A percentile compares a stretch with the other conserved stretches of the same genome.
These are phyloP conservation scores for Firmiana major DNA, from an alignment of 345 rosid species.

Conservation along the genomic window DNA sequence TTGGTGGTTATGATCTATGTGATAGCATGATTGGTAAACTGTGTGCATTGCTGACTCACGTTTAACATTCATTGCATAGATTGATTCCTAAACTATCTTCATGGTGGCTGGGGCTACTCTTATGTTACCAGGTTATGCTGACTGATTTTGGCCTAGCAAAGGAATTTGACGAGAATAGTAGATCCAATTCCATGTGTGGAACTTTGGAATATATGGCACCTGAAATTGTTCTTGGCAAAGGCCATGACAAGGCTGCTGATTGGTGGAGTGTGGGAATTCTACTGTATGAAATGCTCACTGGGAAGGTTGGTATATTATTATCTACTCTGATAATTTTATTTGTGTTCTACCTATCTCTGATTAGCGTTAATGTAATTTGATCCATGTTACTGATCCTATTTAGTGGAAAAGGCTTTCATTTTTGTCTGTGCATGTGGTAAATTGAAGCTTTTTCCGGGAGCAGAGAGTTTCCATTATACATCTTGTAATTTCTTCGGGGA, in stretches of 20 bases:
- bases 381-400: neutral
- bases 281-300: slow-evolving; percentile 92
- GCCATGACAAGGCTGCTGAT: slow-evolving; percentile 93
- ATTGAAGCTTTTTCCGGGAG: neutral
- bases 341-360: neutral
- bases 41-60: neutral
- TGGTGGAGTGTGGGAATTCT: slow-evolving; percentile 99
- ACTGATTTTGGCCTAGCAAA: slow-evolving; percentile 97
- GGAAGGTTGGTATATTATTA: slow-evolving; percentile 19
- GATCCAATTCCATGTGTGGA: slow-evolving; percentile 96
- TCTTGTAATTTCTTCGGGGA: neutral
- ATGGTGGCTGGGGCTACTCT: neutral
- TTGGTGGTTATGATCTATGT: neutral
- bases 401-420: neutral
- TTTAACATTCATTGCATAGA: neutral
- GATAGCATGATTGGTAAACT: neutral
- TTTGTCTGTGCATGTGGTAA: neutral
- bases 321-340: neutral
- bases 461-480: neutral
- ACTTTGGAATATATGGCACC: slow-evolving; percentile 96
- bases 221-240: slow-evolving; percentile 85
- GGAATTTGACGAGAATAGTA: slow-evolving; percentile 70
- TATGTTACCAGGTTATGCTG: slow-evolving; percentile 52
- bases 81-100: neutral
- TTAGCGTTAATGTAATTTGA: neutral